Evolutionary conservation across 2,329 filamentous ascomycete genomes (phyloP).

Genomic region (Cladosporium cucumerinum): DNA sequence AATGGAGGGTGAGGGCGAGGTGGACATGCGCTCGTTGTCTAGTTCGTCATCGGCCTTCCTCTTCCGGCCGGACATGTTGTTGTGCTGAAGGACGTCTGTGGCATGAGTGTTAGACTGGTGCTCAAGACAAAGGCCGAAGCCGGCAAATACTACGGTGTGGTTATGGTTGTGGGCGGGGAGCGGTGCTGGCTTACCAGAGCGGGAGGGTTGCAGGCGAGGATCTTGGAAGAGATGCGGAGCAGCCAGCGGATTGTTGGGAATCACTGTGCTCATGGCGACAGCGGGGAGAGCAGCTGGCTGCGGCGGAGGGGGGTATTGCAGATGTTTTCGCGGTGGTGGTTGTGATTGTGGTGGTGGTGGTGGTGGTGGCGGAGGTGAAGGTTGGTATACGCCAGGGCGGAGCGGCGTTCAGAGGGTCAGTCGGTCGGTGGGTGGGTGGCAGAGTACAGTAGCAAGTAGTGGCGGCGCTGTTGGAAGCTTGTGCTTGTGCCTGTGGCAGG

Average conservation of each 20-base stretch:
- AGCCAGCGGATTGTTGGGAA: conserved; percentile 56
- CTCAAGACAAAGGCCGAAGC: conserved; percentile 27
- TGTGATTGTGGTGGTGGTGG: background rate
- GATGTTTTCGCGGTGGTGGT: background rate
- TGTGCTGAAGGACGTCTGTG: conserved; percentile 38
- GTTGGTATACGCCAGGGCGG: conserved; percentile 4
- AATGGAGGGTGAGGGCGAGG: conserved; percentile 83
- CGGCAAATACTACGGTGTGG: conserved; percentile 37
- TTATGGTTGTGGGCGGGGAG: conserved; percentile 28
- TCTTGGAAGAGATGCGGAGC: conserved; percentile 62
- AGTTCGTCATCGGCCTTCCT: conserved; percentile 78
- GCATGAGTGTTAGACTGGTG: conserved; percentile 31
- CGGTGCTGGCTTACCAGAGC: conserved; percentile 51
- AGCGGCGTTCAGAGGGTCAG: background rate
- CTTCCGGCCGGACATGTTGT: conserved; percentile 59
- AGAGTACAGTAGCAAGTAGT: background rate
- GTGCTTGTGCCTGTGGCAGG: too few relatives aligned
- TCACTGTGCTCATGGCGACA: conserved; percentile 58
- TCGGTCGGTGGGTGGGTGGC: background rate
- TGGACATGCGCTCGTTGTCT: conserved; percentile 76
- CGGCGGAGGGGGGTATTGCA: background rate
- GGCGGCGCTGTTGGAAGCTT: conserved; percentile 4
- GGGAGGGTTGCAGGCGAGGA: conserved; percentile 57
- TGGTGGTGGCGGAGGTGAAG: background rate
- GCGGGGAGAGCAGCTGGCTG: conserved; percentile 4